A percentile compares a stretch with the other conserved stretches of the same genome.
phyloP scores from a whole-genome alignment of 208 protist genomes.

The Angomonas deanei region DNA sequence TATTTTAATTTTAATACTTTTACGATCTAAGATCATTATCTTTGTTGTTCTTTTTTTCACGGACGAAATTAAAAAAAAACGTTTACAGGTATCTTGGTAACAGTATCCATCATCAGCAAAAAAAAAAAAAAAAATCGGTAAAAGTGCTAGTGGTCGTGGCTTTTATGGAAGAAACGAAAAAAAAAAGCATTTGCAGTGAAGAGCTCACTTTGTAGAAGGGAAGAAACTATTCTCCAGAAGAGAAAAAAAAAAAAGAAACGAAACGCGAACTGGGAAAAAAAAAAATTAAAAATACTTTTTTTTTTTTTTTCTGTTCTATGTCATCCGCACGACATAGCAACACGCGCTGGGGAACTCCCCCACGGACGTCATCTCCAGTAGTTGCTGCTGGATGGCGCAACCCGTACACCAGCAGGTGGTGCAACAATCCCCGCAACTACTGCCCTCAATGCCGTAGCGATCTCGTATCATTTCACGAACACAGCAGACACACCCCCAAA shows the following conservation, averaged over 20 bases:
- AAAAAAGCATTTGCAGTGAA: too few relatives aligned
- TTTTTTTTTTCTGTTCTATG: too few relatives aligned
- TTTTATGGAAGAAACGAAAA: too few relatives aligned
- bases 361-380: slow-evolving; percentile 56
- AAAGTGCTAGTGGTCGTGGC: too few relatives aligned
- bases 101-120: background rate
- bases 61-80: background rate
- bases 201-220: too few relatives aligned
- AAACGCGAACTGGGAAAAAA: background rate
- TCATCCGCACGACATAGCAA: too few relatives aligned
- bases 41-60: background rate
- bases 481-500: slow-evolving; percentile 4
- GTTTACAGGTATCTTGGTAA: too few relatives aligned
- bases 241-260: background rate
- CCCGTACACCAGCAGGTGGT: slow-evolving; percentile 19
- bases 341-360: slow-evolving; percentile 56
- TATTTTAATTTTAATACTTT: background rate
- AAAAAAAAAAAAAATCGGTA: background rate
- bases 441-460: slow-evolving; percentile 17
- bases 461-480: slow-evolving; percentile 14
- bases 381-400: slow-evolving; percentile 43
- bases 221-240: too few relatives aligned
- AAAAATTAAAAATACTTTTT: background rate
- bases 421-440: slow-evolving; percentile 15
- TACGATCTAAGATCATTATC: background rate